phyloP scores from a whole-genome alignment of 2,329 filamentous ascomycete species.

The Clarireedia paspali region DNA sequence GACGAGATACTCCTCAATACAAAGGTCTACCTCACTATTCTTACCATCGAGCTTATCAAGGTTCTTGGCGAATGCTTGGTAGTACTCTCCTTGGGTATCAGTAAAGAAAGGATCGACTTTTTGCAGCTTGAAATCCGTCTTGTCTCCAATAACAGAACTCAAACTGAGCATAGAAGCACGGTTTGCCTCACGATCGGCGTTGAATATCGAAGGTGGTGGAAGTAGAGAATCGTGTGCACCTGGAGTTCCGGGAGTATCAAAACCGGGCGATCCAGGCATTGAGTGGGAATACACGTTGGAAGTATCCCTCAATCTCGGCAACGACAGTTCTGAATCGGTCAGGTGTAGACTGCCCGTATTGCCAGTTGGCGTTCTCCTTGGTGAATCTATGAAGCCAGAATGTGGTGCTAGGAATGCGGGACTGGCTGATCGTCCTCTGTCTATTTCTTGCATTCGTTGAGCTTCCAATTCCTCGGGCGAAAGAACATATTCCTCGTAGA shows the following conservation, averaged over 20 bases:
- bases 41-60: slow-evolving; percentile 45
- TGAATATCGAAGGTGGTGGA: slow-evolving; percentile 9
- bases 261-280: slow-evolving; percentile 5
- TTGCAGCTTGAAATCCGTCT: slow-evolving; percentile 54
- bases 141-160: slow-evolving; percentile 45
- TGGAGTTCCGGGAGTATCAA: slow-evolving; percentile 2
- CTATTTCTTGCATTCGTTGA: not conserved
- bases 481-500: slow-evolving; percentile 9
- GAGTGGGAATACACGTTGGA: slow-evolving; percentile 4
- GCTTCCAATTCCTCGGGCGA: slow-evolving; percentile 8
- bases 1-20: slow-evolving; percentile 57
- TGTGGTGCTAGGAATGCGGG: slow-evolving; percentile 5
- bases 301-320: slow-evolving; percentile 2
- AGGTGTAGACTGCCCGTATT: slow-evolving; percentile 5
- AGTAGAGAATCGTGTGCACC: slow-evolving; percentile 9
- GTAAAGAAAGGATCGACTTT: slow-evolving; percentile 62
- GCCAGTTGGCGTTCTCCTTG: not conserved
- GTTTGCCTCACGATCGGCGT: not conserved
- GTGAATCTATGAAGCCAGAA: slow-evolving; percentile 4
- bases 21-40: slow-evolving; percentile 50
- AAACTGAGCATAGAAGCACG: slow-evolving; percentile 39
- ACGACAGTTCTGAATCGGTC: slow-evolving; percentile 7
- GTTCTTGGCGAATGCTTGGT: slow-evolving; percentile 48
- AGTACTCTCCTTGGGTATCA: slow-evolving; percentile 55
- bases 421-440: slow-evolving; percentile 2